Conservation (phyloP, 1,139 yeast genomes). For the Suhomyces kunorum region DNA sequence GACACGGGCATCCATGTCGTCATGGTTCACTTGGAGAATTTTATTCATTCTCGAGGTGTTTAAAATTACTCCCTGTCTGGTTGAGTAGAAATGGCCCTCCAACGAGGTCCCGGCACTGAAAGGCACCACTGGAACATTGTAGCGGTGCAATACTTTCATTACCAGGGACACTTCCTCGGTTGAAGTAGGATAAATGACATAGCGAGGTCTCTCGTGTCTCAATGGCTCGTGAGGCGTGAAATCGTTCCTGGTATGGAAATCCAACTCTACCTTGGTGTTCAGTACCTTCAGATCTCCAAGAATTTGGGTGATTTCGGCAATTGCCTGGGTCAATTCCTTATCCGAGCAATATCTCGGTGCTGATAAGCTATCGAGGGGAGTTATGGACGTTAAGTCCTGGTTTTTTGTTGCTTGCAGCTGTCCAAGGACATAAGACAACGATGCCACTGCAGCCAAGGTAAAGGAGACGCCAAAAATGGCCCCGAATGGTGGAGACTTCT, state of each 20-base stretch:
- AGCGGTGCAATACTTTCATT: constrained; percentile 35
- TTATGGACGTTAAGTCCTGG: constrained; percentile 21
- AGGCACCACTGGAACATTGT: constrained; percentile 59
- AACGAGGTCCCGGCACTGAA: constrained; percentile 56
- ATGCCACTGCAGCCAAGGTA: neutral
- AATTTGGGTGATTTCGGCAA: constrained; percentile 41
- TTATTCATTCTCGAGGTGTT: constrained; percentile 45
- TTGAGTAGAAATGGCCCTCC: constrained; percentile 48
- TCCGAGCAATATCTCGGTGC: constrained; percentile 44
- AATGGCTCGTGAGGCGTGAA: constrained; percentile 46
- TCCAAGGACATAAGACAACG: constrained; percentile 4
- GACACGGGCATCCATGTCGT: constrained; percentile 46
- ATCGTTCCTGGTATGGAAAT: constrained; percentile 41
- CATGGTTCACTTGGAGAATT: constrained; percentile 35
- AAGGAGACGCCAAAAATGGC: neutral
- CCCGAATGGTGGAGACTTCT: neutral
- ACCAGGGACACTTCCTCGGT: constrained; percentile 41
- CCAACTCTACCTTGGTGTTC: constrained; percentile 33
- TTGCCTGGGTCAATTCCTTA: constrained; percentile 43
- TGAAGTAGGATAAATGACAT: constrained; percentile 37
- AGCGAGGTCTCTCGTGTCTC: constrained; percentile 36
- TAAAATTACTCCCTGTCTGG: constrained; percentile 38
- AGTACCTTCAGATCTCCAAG: constrained; percentile 33
- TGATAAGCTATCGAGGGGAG: constrained; percentile 30
- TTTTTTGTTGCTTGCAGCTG: neutral